phyloP scores from a whole-genome alignment of 306 rosid genomes.

The Gastrolobium bilobum region DNA sequence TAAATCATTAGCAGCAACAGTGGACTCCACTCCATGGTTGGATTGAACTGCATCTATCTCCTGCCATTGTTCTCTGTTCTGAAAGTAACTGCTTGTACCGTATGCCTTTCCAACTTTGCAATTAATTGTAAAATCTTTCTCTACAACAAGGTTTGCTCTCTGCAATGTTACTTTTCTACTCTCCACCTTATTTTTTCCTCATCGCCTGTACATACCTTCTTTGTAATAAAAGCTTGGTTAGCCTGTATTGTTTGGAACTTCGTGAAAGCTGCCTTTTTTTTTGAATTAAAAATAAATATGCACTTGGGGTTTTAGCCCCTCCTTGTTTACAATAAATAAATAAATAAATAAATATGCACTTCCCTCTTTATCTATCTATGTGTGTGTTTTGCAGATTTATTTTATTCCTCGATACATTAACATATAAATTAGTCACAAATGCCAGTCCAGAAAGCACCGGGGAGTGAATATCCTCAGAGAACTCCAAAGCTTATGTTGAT shows the following conservation, averaged over 20 bases:
- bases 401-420: conserved; percentile 8
- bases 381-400: conserved; percentile 9
- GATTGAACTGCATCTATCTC: conserved; percentile 50
- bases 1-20: conserved; percentile 44
- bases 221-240: conserved; percentile 37
- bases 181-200: conserved; percentile 2
- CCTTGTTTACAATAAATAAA: too few relatives aligned
- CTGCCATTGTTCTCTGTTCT: conserved; percentile 46
- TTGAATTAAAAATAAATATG: conserved; percentile 12
- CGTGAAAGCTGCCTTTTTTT: conserved; percentile 5
- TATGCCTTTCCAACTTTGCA: conserved; percentile 37
- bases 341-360: conserved; percentile 1
- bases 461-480: conserved; percentile 10
- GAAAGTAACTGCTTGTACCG: conserved; percentile 45
- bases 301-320: neutral
- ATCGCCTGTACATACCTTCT: conserved; percentile 44
- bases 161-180: conserved; percentile 27
- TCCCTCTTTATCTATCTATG: neutral
- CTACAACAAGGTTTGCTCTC: conserved; percentile 45
- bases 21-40: conserved; percentile 48
- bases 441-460: conserved; percentile 14
- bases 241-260: conserved; percentile 35
- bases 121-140: conserved; percentile 54
- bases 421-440: conserved; percentile 31
- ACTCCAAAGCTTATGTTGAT: conserved; percentile 24